These are phyloP conservation scores for Alisma plantagoaquatica DNA, from an alignment of 106 monocot genomes.

Conservation along the genomic window DNA sequence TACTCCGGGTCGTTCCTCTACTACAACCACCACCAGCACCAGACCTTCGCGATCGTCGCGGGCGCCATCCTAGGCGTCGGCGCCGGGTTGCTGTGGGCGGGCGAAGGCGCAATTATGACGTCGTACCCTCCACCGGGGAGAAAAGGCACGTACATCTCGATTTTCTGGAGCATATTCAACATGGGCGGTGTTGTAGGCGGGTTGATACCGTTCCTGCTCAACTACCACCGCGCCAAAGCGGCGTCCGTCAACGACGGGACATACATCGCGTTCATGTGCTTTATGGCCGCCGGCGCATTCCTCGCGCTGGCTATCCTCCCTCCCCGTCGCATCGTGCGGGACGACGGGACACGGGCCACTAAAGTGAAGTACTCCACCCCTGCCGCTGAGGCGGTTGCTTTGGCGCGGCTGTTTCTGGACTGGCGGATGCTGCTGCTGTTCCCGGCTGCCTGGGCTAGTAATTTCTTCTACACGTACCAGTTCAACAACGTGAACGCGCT, in stretches of 20 bases:
- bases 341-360: slow-evolving; percentile 49
- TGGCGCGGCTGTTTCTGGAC: slow-evolving; percentile 53
- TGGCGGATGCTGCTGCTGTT: slow-evolving; percentile 78
- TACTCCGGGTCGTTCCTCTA: slow-evolving; percentile 88
- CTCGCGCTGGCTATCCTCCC: slow-evolving; percentile 65
- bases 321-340: slow-evolving; percentile 40
- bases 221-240: slow-evolving; percentile 55
- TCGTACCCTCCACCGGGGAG: slow-evolving; percentile 53
- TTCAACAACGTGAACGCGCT: slow-evolving; percentile 93
- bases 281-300: slow-evolving; percentile 71
- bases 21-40: slow-evolving; percentile 69
- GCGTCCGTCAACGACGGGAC: slow-evolving; percentile 80
- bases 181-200: slow-evolving; percentile 90
- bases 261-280: slow-evolving; percentile 88
- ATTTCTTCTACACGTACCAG: slow-evolving; percentile 98
- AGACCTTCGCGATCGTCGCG: slow-evolving; percentile 55
- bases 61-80: slow-evolving; percentile 80
- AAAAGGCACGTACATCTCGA: slow-evolving; percentile 73
- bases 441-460: slow-evolving; percentile 92
- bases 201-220: slow-evolving; percentile 79
- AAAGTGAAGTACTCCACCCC: slow-evolving; percentile 34
- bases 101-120: slow-evolving; percentile 87
- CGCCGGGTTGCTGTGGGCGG: slow-evolving; percentile 88
- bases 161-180: slow-evolving; percentile 96
- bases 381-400: slow-evolving; percentile 34